These are phyloP conservation scores for Claviceps citrina DNA, from an alignment of 2,329 filamentous ascomycete species.

Conservation along the genomic window DNA sequence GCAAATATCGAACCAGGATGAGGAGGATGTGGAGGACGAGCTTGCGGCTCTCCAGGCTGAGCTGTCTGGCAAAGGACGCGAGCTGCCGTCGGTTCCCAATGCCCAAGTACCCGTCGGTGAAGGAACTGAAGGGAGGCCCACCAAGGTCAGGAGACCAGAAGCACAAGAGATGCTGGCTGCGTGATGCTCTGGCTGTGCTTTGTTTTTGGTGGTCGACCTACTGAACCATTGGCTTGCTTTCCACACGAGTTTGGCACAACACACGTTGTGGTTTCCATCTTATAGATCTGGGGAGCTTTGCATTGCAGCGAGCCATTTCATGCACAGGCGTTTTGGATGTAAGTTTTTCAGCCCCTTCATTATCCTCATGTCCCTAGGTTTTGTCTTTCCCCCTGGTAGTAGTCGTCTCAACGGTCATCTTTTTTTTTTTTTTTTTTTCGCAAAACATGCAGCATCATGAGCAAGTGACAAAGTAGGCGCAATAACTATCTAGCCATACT, in stretches of 20 bases:
- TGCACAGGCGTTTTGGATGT: slow-evolving; percentile 13
- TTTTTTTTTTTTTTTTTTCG: neutral
- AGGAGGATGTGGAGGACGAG: slow-evolving; percentile 96
- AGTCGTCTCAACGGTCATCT: neutral
- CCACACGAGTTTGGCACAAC: neutral
- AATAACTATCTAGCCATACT: slow-evolving; percentile 38
- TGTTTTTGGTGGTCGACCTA: neutral
- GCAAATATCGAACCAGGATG: slow-evolving; percentile 82
- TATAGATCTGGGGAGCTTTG: slow-evolving; percentile 6
- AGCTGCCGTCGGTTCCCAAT: slow-evolving; percentile 18
- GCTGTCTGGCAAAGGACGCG: slow-evolving; percentile 12
- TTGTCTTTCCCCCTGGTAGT: neutral
- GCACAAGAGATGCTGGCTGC: slow-evolving; percentile 27
- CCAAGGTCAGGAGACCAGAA: slow-evolving; percentile 9
- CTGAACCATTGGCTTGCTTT: neutral
- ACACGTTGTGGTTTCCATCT: neutral
- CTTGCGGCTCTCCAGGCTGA: slow-evolving; percentile 58
- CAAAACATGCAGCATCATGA: slow-evolving; percentile 1
- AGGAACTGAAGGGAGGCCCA: neutral
- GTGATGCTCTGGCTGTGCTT: slow-evolving; percentile 8
- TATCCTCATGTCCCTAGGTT: neutral
- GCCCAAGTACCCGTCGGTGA: slow-evolving; percentile 17
- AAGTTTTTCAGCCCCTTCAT: slow-evolving; percentile 3
- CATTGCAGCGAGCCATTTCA: slow-evolving; percentile 7
- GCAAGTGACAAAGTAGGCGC: too few relatives aligned